These are phyloP conservation scores for Eutrema heterophyllum DNA, from an alignment of 345 rosid species.

Conservation along the genomic window DNA sequence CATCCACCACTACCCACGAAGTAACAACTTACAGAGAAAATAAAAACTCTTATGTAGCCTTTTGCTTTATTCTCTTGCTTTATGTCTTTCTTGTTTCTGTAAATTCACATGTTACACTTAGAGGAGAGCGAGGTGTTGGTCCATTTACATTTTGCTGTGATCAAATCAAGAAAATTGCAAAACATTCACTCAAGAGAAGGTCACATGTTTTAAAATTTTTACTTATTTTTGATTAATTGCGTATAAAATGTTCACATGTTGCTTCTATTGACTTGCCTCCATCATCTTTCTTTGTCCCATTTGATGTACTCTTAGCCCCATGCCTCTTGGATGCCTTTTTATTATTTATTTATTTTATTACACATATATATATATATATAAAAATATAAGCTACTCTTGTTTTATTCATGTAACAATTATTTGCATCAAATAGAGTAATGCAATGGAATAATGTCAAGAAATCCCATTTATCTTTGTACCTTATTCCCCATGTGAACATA, in stretches of 20 bases:
- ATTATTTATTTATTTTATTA: not conserved
- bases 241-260: slow-evolving; percentile 26
- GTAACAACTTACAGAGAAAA: not conserved
- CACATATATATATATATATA: not conserved
- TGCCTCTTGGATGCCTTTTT: slow-evolving; percentile 30
- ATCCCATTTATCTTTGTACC: slow-evolving; percentile 20
- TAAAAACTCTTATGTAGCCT: slow-evolving; percentile 19
- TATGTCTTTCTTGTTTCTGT: slow-evolving; percentile 30
- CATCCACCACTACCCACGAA: slow-evolving; percentile 11
- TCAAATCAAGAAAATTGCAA: slow-evolving; percentile 16
- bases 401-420: slow-evolving; percentile 19
- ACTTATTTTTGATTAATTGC: not conserved
- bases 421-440: slow-evolving; percentile 14
- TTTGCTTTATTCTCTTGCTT: slow-evolving; percentile 26
- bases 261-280: slow-evolving; percentile 33
- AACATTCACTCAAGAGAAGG: slow-evolving; percentile 10
- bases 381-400: not conserved
- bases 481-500: slow-evolving; percentile 28
- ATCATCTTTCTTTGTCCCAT: slow-evolving; percentile 32
- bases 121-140: slow-evolving; percentile 19
- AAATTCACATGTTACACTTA: slow-evolving; percentile 31
- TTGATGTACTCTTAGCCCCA: slow-evolving; percentile 34
- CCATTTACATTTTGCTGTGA: slow-evolving; percentile 16
- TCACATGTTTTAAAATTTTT: slow-evolving; percentile 13
- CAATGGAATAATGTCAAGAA: not conserved